Evolutionary conservation across 2,329 filamentous ascomycete species (phyloP).

Genomic region (Epichloe typhina): DNA sequence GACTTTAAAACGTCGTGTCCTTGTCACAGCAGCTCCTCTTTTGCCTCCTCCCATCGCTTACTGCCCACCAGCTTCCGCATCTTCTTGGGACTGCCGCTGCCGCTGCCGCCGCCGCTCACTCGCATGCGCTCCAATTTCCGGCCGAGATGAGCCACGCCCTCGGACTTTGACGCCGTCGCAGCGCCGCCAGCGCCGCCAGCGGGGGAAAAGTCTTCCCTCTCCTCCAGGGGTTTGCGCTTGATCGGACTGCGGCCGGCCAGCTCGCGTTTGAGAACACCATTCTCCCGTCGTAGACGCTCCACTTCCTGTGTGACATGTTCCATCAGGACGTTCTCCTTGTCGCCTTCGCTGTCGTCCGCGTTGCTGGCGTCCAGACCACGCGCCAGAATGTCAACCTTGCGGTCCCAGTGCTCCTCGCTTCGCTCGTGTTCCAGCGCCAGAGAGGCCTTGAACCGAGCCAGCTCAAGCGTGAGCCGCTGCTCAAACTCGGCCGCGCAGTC

Average conservation of each 20-base stretch:
- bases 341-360: constrained; percentile 36
- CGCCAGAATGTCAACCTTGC: constrained; percentile 60
- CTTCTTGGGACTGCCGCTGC: constrained; percentile 37
- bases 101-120: constrained; percentile 24
- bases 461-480: constrained; percentile 56
- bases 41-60: constrained; percentile 36
- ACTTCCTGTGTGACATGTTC: constrained; percentile 60
- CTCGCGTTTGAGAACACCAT: constrained; percentile 53
- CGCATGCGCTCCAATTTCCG: constrained; percentile 37
- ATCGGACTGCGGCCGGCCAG: constrained; percentile 48
- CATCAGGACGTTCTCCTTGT: constrained; percentile 48
- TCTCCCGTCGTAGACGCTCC: constrained; percentile 50
- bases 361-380: constrained; percentile 32
- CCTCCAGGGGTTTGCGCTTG: constrained; percentile 41
- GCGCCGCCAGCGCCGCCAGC: neutral
- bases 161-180: neutral
- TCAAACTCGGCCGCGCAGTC: constrained; percentile 87
- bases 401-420: constrained; percentile 74
- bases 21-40: constrained; percentile 15
- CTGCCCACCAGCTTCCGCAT: constrained; percentile 30
- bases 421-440: constrained; percentile 68
- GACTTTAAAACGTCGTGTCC: neutral
- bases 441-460: constrained; percentile 66
- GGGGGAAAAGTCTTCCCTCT: constrained; percentile 32
- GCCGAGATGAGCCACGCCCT: constrained; percentile 25